Evolutionary conservation across 2,329 filamentous ascomycete genomes (phyloP), one percentile per base, ranked within the genome.

Genomic region (Cercospora zeae-maydis): DNA sequence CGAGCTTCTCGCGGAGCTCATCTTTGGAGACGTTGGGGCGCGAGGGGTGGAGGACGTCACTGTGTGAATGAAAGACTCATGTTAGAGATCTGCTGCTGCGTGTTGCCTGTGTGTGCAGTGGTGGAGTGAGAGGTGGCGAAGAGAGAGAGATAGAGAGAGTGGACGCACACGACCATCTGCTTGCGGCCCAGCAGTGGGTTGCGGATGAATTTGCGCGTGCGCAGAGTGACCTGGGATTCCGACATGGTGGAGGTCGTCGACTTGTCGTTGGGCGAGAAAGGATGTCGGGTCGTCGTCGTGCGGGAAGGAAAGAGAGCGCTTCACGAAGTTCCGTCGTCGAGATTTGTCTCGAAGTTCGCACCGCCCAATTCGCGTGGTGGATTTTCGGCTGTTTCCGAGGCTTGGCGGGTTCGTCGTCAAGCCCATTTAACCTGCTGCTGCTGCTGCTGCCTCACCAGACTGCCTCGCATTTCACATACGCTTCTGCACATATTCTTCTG

Each of bases 161-260:
- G 42, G 51, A 76, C 75, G 72, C 71, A 97, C 93, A 97, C 91
- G 84, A 97, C 93, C 92, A 98, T 96, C 89, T 98, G 93, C 88
- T 96, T 96, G 82, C 93, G 91, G 81, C 90, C 92, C 80, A 99
- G 89, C 79, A 99, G 92, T 82, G 95, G 91, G 89, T 99, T 99
- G 86, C 93, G 92, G 85, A 98, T 96, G 91, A 99, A 99, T 87
- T 98, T 98, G 91, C 95, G 93, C 83, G 95, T 99, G 86, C 95
- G 80, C 78, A 83, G 75, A 71, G 81, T 83, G 71, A 83, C 80
- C 76, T 82, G 80, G 70, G 78, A 78, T 83, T 93, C 90, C 83
- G 93, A 90, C 93, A 97, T 96, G 82, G 83, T 96, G 84, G 30
- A 7, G 19, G 47, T 30, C 37, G 45, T 52, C 16, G 45, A 51